Base-by-base conservation (phyloP, 2,329 filamentous ascomycete genomes). In the Ceratocystiopsis sp. region DNA sequence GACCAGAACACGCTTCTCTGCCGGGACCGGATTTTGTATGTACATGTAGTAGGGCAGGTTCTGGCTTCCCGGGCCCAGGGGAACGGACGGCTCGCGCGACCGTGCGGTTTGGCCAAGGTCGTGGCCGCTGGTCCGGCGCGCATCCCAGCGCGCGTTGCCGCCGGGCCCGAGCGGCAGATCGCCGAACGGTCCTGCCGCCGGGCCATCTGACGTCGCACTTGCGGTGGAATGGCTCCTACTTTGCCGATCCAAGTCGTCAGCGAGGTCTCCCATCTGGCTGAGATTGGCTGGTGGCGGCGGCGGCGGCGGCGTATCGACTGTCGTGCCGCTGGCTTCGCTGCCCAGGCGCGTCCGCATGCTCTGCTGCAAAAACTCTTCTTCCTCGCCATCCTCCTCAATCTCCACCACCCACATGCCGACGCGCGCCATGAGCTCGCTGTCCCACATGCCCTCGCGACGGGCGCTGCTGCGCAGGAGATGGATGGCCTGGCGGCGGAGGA, bases 401-500 rank as follows among this genome's bases (percentile, higher is more conserved):
- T 62, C 57, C 54, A 69, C 65, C 35, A 75, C 62, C 70, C 71
- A 75, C 45, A 61, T 62, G 39, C 65, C 67, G 49, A 76, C 74
- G 9, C 64, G 64, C 1, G 71, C 71, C 12, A 66, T 63, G 46
- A 76, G 62, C 49, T 73, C 67, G 51, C 71, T 77, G 51, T 83
- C 77, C 78, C 78, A 82, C 66, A 81, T 76, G 18, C 73, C 77
- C 57, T 82, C 78, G 40, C 76, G 64, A 38, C 76, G 65, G 9
- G 74, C 69, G 52, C 70, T 75, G 50, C 66, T 72, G 41, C 66
- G 64, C 44, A 82, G 58, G 35, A 82, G 56, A 54, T 72, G 65
- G 37, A 81, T 75, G 9, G 78, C 77, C 48, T 72, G 69, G 16
- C 73, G 64, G 17, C 78, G 68, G 33, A 71, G 63, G 2, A 60